phyloP scores from a whole-genome alignment of 352 stramenopile species.

The Plasmopara muralis region DNA sequence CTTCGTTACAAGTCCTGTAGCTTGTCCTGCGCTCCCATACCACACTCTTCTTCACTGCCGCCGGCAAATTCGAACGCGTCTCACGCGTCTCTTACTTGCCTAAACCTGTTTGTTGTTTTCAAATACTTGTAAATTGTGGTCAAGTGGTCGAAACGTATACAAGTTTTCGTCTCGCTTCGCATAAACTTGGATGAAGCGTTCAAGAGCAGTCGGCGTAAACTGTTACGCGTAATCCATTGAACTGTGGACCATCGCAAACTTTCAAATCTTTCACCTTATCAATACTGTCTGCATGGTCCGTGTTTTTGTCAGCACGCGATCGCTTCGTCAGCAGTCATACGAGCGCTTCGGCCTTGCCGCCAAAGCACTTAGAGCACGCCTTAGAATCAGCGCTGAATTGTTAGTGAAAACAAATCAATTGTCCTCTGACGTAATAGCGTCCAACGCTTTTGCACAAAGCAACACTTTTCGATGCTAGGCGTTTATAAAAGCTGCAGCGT shows the following conservation, averaged over 20 bases:
- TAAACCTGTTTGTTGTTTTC: conserved; percentile 36
- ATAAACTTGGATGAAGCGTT: conserved; percentile 72
- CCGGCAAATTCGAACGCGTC: no score
- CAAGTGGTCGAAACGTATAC: conserved; percentile 22
- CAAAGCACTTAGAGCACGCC: conserved; percentile 25
- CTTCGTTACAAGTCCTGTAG: conserved; percentile 87
- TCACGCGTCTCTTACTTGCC: no score
- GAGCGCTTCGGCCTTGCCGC: conserved; percentile 42
- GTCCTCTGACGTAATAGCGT: conserved; percentile 65
- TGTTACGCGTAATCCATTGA: conserved; percentile 59
- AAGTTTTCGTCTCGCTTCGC: conserved; percentile 19
- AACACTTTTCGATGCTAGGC: conserved; percentile 68
- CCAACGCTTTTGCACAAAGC: conserved; percentile 74
- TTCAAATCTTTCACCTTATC: conserved; percentile 39
- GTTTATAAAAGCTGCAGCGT: conserved; percentile 39
- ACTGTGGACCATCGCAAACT: conserved; percentile 70
- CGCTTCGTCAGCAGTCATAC: conserved; percentile 43
- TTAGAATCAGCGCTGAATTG: conserved; percentile 65
- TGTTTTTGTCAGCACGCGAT: conserved; percentile 7
- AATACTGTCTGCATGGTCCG: conserved; percentile 30
- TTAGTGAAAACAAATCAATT: conserved; percentile 78
- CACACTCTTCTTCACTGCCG: conserved; percentile 20
- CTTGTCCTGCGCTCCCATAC: conserved; percentile 42
- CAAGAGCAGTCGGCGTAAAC: conserved; percentile 75
- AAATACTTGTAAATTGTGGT: conserved; percentile 65